Base-by-base conservation (phyloP, 2,329 filamentous ascomycete species). In the Boeremia exigua region DNA sequence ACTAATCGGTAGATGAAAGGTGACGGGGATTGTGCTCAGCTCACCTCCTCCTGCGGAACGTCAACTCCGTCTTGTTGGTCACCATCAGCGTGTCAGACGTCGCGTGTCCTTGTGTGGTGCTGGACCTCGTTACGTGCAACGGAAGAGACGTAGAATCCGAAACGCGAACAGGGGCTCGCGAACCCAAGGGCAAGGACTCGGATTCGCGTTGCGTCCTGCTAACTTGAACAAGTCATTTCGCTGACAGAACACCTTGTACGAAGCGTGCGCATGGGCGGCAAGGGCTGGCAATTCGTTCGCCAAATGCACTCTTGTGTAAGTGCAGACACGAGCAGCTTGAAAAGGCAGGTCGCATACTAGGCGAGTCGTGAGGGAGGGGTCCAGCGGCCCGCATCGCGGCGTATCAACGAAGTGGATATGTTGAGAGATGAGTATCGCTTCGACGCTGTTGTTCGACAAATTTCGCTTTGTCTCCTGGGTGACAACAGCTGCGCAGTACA, bases 101-200 rank as follows among this genome's bases (percentile, higher is more conserved):
- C 36, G 42, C 53, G 52, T 46, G 36, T 38, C 15, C 36, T 44
- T 37, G 17, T 38, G 27, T 36, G 25, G 43, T 37, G 19, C 19
- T 43, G 15, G 25, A 32, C 29, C 17, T 47, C 34, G 28, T 29
- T 19, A 23, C 14, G 47, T 43, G 19, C 33, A 32, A 56, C 47
- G 14, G 27, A 30, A 45, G 17, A n/a, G n/a, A 47, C 32, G 34
- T 42, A 46, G 46, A 37, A 36, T 34, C 40, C 30, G 29, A 25
- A 17, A 49, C 45, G 29, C 23, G 30, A 17, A 47, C 53, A 51
- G 37, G 53, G 53, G 37, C 19, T 43, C 19, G 37, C 47, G 17
- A 51, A 47, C 53, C 53, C 53, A 37, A 56, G 43, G 36, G 53
- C 53, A 48, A 51, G 53, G 53, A 56, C 47, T 56, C 47, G 47